phyloP scores from a whole-genome alignment of 371 early-diverging fungal species.

The Mucor lusitanicus region DNA sequence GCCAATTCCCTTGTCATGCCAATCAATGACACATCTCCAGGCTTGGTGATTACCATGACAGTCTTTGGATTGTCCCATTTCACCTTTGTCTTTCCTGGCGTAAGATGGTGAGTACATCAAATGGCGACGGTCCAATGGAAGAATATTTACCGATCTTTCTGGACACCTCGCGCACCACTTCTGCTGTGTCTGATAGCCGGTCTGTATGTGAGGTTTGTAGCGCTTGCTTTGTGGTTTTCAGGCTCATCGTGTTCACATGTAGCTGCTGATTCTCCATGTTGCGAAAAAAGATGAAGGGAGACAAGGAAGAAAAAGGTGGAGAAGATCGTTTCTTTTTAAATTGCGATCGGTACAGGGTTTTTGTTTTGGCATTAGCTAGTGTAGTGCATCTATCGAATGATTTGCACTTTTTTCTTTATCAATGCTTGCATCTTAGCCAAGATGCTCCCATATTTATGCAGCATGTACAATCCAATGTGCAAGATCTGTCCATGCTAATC shows the following conservation, averaged over 20 bases:
- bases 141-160: constrained; percentile 35
- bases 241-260: background rate
- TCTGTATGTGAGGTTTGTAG: constrained; percentile 5
- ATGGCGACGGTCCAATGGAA: background rate
- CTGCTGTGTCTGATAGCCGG: constrained; percentile 36
- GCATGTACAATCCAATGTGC: background rate
- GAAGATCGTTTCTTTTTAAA: background rate
- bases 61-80: constrained; percentile 72
- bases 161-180: constrained; percentile 44
- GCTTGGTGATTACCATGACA: constrained; percentile 91
- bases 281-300: background rate
- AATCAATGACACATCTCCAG: constrained; percentile 78
- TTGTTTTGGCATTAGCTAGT: background rate
- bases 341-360: background rate
- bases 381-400: background rate
- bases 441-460: background rate
- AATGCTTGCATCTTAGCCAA: background rate
- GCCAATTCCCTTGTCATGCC: constrained; percentile 80
- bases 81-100: constrained; percentile 43
- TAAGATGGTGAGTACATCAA: background rate
- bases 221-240: background rate
- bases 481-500: background rate
- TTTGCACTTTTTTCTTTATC: background rate
- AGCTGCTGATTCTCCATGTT: constrained; percentile 7
- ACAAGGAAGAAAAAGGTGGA: background rate